Evolutionary conservation across 306 rosid species (phyloP).

Genomic region (cucumber (Cucumis sativus)): Cucumber_9930_V3 NC_026660.2:622001-622500

Average conservation of each 20-base stretch:
- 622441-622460: slow-evolving; percentile 33
- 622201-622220: slow-evolving; percentile 24
- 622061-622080: slow-evolving; percentile 23
- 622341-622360: slow-evolving; percentile 29
- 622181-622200: slow-evolving; percentile 22
- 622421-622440: slow-evolving; percentile 24
- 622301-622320: slow-evolving; percentile 21
- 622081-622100: slow-evolving; percentile 11
- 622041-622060: slow-evolving; percentile 31
- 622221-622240: slow-evolving; percentile 13
- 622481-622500: slow-evolving; percentile 21
- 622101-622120: slow-evolving; percentile 26
- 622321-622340: slow-evolving; percentile 24
- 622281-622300: slow-evolving; percentile 17
- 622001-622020: slow-evolving; percentile 13
- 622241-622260: slow-evolving; percentile 21
- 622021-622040: slow-evolving; percentile 24
- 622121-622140: slow-evolving; percentile 21
- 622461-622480: slow-evolving; percentile 15
- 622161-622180: slow-evolving; percentile 8
- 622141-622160: slow-evolving; percentile 3
- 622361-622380: slow-evolving; percentile 13
- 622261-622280: slow-evolving; percentile 17
- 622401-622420: slow-evolving; percentile 21
- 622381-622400: slow-evolving; percentile 25